Evolutionary conservation across 1,139 yeast species (phyloP), one percentile per base, ranked within the genome.

Genomic region (Candida sp.): DNA sequence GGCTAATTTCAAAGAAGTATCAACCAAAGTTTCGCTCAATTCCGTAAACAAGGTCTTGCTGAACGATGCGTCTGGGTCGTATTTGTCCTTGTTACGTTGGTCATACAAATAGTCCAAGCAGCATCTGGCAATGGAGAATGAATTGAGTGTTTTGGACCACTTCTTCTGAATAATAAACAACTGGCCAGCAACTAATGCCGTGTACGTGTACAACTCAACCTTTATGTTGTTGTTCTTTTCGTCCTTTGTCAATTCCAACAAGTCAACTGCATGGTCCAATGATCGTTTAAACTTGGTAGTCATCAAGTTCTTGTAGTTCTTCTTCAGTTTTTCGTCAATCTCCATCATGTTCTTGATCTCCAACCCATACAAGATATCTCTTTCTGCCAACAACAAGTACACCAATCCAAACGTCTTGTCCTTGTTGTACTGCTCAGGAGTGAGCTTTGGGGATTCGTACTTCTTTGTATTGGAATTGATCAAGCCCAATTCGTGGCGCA

Each of bases 201-300:
- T 74, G 61, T 85, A 89, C 1, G 83, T 77, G 54, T 79, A 77
- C n/a, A 83, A 58, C 67, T 91, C 96, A 33, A 88, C 64, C 52
- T 74, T 67, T 4, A 30, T 23, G 6, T 42, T 35, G 8, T 60
- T 58, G 62, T 72, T 51, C 48, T 54, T 43, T 63, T 79, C 69
- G 44, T 71, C 65, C 11, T 60, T 53, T n/a, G 78, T 69, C 6
- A 84, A 62, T 1, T 66, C 66, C 32, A 82, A 66, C 39, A 90
- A 66, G 37, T 73, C 73, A 41, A 72, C 67, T 32, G 80, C 72
- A 49, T 77, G 75, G 47, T 68, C 65, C 33, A 78, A 68, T 0
- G 94, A 85, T 65, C 83, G 86, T 63, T 87, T 89, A 57, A 88
- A 78, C 67, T 90, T 88, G 37, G 93, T 82, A 11, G 78, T 65